phyloP scores from a whole-genome alignment of 192 early-diverging fungal genomes.

The Coemansia aciculifera region DNA sequence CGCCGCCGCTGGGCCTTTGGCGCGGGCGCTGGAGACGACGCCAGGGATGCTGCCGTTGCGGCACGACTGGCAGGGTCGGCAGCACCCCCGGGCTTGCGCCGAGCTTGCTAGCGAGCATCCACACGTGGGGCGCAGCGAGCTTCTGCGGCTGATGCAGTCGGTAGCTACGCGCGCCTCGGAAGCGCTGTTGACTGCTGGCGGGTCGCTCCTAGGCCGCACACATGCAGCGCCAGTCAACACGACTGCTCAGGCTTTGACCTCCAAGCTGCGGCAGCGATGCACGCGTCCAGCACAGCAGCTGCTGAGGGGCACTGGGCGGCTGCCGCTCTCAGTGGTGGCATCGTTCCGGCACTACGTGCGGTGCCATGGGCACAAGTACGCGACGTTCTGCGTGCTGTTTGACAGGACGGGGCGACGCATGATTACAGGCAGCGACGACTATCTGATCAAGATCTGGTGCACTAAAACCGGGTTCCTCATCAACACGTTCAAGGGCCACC shows the following conservation, averaged over 20 bases:
- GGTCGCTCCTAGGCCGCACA: conserved; percentile 34
- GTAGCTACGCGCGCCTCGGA: conserved; percentile 19
- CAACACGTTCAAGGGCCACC: conserved; percentile 80
- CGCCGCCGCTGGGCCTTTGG: conserved; percentile 57
- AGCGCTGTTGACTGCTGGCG: conserved; percentile 36
- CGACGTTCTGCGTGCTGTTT: conserved; percentile 75
- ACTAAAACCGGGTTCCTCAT: conserved; percentile 74
- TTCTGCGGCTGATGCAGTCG: conserved; percentile 37
- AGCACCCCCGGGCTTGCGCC: conserved; percentile 55
- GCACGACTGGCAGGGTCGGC: conserved; percentile 69
- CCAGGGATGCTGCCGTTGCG: conserved; percentile 64
- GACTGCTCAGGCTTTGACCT: neutral
- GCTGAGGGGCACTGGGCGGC: neutral
- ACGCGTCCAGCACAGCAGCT: neutral
- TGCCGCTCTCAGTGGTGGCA: conserved; percentile 13
- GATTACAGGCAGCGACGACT: conserved; percentile 88
- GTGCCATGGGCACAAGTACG: conserved; percentile 72
- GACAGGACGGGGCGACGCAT: conserved; percentile 72
- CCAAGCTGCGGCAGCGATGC: neutral
- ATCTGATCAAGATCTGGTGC: conserved; percentile 83
- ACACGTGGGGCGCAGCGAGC: conserved; percentile 23
- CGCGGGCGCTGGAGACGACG: conserved; percentile 30
- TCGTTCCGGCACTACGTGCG: conserved; percentile 58
- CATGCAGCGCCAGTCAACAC: conserved; percentile 27
- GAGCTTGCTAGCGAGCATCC: conserved; percentile 58